phyloP scores from a whole-genome alignment of 2,329 filamentous ascomycete genomes.

The Alternaria solani region DNA sequence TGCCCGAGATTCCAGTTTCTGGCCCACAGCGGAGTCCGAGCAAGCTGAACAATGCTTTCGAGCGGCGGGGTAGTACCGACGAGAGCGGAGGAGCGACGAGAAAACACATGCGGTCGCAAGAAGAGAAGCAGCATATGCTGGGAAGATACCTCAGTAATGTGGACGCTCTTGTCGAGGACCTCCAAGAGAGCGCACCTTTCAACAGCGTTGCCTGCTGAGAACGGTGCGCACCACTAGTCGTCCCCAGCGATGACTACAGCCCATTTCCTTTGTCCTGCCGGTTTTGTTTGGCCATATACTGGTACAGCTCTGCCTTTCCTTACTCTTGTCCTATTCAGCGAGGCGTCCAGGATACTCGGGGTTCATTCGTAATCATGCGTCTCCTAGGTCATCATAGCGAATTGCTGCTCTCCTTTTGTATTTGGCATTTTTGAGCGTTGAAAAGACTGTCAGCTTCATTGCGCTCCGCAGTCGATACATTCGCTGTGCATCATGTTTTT shows the following conservation, averaged over 20 bases:
- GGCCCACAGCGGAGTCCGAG: slow-evolving; percentile 44
- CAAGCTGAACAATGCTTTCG: slow-evolving; percentile 45
- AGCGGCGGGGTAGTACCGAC: slow-evolving; percentile 42
- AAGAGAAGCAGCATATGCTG: slow-evolving; percentile 82
- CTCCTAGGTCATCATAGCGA: slow-evolving; percentile 23
- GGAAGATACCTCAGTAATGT: slow-evolving; percentile 79
- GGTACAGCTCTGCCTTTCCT: slow-evolving; percentile 23
- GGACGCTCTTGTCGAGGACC: slow-evolving; percentile 82
- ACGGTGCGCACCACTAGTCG: background rate
- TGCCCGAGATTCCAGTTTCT: slow-evolving; percentile 77
- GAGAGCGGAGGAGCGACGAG: slow-evolving; percentile 37
- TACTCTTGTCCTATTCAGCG: slow-evolving; percentile 27
- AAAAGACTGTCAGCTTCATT: slow-evolving; percentile 20
- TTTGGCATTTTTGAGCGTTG: slow-evolving; percentile 15
- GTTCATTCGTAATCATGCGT: slow-evolving; percentile 21
- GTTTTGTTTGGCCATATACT: slow-evolving; percentile 20
- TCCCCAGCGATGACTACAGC: background rate
- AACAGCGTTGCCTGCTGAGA: slow-evolving; percentile 41
- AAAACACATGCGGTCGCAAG: slow-evolving; percentile 66
- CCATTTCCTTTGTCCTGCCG: slow-evolving; percentile 21
- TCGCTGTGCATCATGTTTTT: slow-evolving; percentile 30
- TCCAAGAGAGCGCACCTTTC: slow-evolving; percentile 76
- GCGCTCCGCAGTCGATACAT: slow-evolving; percentile 32
- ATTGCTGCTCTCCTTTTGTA: slow-evolving; percentile 21
- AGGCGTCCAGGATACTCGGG: slow-evolving; percentile 35